Conservation (phyloP, 176 grass and related monocot species). For the Triticum timopheevii region DNA sequence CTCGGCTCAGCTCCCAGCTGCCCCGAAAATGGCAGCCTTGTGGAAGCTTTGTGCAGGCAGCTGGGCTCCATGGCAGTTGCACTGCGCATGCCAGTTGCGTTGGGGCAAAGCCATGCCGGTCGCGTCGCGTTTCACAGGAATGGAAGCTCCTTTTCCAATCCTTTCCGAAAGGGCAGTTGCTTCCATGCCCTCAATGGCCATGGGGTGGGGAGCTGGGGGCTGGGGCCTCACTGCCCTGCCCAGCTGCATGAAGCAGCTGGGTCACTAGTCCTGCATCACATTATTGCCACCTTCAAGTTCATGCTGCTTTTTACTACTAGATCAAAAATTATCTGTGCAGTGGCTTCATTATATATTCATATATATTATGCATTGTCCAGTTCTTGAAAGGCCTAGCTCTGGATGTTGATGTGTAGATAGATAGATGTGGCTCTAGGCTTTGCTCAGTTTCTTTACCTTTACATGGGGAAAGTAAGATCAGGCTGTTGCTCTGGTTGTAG, state of each 20-base stretch:
- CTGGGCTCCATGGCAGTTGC: conserved; percentile 37
- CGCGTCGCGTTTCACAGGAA: conserved; percentile 45
- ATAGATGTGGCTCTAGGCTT: not conserved
- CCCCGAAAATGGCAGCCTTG: conserved; percentile 43
- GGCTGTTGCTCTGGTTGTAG: not conserved
- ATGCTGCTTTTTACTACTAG: not conserved
- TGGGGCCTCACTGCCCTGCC: not conserved
- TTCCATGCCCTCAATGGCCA: conserved; percentile 31
- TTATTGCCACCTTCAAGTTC: conserved; percentile 7
- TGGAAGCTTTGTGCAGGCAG: conserved; percentile 26
- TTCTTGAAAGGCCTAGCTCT: conserved; percentile 13
- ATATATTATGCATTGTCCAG: not conserved
- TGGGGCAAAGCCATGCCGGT: conserved; percentile 1
- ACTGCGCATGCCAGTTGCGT: conserved; percentile 15
- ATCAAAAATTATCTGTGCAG: not conserved
- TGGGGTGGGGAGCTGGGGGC: too few species aligned
- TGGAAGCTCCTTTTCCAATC: conserved; percentile 45
- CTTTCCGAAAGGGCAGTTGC: conserved; percentile 53
- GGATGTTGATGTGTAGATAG: not conserved
- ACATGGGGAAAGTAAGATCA: conserved; percentile 34
- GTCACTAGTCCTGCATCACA: not conserved
- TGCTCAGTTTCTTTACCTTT: conserved; percentile 19
- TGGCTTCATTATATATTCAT: not conserved
- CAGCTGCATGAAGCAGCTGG: conserved; percentile 25
- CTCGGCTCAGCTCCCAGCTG: not conserved